Base-by-base conservation (phyloP, 164 flowering plant genomes). In the Hamamelis virginiana region DNA sequence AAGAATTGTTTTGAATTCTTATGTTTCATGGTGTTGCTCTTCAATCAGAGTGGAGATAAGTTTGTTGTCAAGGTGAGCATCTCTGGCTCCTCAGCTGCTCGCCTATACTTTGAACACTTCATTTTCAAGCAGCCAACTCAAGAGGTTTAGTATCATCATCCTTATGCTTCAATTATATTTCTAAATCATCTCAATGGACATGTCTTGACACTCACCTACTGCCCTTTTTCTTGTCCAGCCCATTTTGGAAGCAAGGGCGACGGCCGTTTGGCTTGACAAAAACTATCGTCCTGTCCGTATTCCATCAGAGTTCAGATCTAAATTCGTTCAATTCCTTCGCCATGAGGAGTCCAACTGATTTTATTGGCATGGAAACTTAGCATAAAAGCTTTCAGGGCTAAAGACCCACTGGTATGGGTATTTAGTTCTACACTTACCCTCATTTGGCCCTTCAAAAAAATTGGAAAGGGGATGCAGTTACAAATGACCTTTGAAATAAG, bases 61-160 rank as follows among this genome's bases (percentile, higher is more conserved):
- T 91, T 95, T 77, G 85, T 92, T 13, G 90, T 95, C 72, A 88
- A 81, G 75, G 97, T 91, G 69, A 86, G 96, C 80, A 46, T 92
- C 50, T 82, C 86, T 22, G 94, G 84, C 58, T 80, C 87, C 56
- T 91, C 97, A 16, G 91, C 89, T 68, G 96, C 82, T 55, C 91
- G 98, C 63, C 27, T 94, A 15, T 83, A 75, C 81, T 80, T 94
- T 68, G 97, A 94, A 10, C 95, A 94, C 70, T 72, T 81, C 74
- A 92, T 94, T 75, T 78, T 69, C 82, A 94, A 85, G 85, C 81
- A 87, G 58, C 97, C 98, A 58, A 85, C 82, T 72, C 75, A 77
- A 68, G 97, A 94, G 97, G 98, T 94, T 47, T 56, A 63, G 67
- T 45, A 5, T 41, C 13, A 2, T 65, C 18, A 4, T 4, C 38